Conservation (phyloP, 139 green algal genomes). For the Micromonas commoda region DNA sequence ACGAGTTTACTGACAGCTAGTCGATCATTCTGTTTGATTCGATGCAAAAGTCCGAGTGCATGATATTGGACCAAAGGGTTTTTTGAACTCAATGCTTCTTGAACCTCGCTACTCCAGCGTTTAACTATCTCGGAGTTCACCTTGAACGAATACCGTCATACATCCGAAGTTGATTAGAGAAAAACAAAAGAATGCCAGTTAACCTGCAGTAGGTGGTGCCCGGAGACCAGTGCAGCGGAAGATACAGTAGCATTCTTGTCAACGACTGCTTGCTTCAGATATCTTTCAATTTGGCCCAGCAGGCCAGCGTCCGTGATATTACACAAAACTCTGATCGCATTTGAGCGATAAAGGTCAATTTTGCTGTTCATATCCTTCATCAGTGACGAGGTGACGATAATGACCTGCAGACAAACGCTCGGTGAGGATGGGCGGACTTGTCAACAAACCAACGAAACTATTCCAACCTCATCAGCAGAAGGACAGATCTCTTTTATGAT, state of each 20-base stretch:
- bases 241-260: slow-evolving; percentile 84
- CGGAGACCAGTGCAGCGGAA: slow-evolving; percentile 72
- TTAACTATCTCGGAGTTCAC: slow-evolving; percentile 79
- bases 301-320: slow-evolving; percentile 86
- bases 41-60: slow-evolving; percentile 85
- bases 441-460: not conserved
- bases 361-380: slow-evolving; percentile 99
- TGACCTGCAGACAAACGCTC: slow-evolving; percentile 68
- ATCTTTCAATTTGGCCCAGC: slow-evolving; percentile 81
- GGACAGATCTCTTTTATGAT: slow-evolving; percentile 98
- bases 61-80: slow-evolving; percentile 95
- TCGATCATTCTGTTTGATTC: slow-evolving; percentile 79
- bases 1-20: slow-evolving; percentile 96
- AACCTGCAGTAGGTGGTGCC: slow-evolving; percentile 67
- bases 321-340: slow-evolving; percentile 95
- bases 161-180: too few relatives aligned
- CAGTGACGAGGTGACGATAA: slow-evolving; percentile 95
- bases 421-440: not conserved
- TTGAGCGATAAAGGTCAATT: slow-evolving; percentile 88
- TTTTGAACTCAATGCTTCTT: slow-evolving; percentile 83
- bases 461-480: slow-evolving; percentile 44
- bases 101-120: slow-evolving; percentile 92
- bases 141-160: not conserved
- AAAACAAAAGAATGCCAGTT: not conserved
- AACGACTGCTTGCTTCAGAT: slow-evolving; percentile 97